Conservation (phyloP, 768 basidiomycete species). For the Kwoniella dendrophila region DNA sequence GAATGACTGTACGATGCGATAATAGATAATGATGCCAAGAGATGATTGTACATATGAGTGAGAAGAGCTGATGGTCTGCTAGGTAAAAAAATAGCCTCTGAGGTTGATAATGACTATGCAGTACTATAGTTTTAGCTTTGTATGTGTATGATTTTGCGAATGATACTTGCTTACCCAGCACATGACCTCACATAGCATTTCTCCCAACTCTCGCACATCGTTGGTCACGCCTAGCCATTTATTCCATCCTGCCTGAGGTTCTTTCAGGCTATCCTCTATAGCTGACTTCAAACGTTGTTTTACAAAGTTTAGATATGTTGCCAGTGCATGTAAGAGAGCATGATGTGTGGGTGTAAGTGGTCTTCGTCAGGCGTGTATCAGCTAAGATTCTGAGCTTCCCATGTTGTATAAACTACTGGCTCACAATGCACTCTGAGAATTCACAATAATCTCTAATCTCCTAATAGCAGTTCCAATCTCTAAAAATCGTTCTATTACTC, state of each 20-base stretch:
- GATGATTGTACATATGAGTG: conserved; percentile 34
- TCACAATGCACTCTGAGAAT: conserved; percentile 30
- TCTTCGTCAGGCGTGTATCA: conserved; percentile 19
- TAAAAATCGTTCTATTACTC: conserved; percentile 27
- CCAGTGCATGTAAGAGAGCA: conserved; percentile 39
- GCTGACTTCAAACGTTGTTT: conserved; percentile 31
- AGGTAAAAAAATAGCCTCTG: conserved; percentile 22
- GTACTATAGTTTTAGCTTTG: neutral
- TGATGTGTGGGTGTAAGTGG: conserved; percentile 47
- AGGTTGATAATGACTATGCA: conserved; percentile 26
- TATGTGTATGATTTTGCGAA: neutral
- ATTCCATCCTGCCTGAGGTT: conserved; percentile 20
- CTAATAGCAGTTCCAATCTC: conserved; percentile 38
- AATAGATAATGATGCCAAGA: conserved; percentile 27
- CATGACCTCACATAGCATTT: conserved; percentile 34
- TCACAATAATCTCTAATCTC: conserved; percentile 39
- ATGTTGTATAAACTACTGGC: conserved; percentile 2
- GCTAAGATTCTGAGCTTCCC: neutral
- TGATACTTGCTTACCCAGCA: conserved; percentile 34
- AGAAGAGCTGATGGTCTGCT: conserved; percentile 33
- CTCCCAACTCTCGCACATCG: conserved; percentile 26
- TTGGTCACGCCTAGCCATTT: conserved; percentile 24
- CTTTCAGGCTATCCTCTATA: conserved; percentile 19
- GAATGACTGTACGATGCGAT: neutral
- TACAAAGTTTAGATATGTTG: conserved; percentile 39